phyloP scores from a whole-genome alignment of 352 stramenopile genomes.

The Pythium rishiriense region DNA sequence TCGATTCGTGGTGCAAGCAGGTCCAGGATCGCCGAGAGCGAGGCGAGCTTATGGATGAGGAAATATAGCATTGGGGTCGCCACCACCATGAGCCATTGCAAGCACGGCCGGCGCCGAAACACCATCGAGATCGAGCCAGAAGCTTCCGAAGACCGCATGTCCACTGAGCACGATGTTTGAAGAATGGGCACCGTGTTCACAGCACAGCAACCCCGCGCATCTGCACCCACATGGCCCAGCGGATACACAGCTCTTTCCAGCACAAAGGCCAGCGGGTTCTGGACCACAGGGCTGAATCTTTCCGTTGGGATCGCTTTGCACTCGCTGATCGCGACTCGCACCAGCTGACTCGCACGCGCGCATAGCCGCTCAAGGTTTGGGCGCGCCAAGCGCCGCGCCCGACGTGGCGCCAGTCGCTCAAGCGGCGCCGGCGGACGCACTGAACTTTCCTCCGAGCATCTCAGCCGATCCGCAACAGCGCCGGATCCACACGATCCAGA shows the following conservation, averaged over 20 bases:
- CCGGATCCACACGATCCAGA: neutral
- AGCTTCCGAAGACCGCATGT: constrained; percentile 1
- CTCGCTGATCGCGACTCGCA: neutral
- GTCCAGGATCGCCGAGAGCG: constrained; percentile 31
- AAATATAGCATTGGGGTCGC: constrained; percentile 34
- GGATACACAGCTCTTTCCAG: constrained; percentile 1
- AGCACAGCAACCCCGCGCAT: no score
- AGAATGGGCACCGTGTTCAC: neutral
- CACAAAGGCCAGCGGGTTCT: neutral
- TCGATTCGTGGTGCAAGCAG: constrained; percentile 26
- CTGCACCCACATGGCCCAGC: neutral
- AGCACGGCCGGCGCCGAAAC: constrained; percentile 24
- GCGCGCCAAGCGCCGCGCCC: neutral
- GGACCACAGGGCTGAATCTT: constrained; percentile 6
- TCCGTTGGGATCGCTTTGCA: neutral
- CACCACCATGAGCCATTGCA: constrained; percentile 44
- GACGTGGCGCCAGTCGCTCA: neutral
- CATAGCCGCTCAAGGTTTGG: neutral
- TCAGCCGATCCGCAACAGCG: neutral
- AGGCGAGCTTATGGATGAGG: constrained; percentile 30
- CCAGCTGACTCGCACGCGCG: neutral
- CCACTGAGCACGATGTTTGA: neutral
- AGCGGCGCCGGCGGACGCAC: neutral
- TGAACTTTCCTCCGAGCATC: constrained; percentile 6
- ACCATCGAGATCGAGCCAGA: neutral